A percentile compares a stretch with the other conserved stretches of the same genome.
Evolutionary conservation across 2,329 filamentous ascomycete genomes (phyloP).

Genomic region (Chrysosporium queenslandicum): DNA sequence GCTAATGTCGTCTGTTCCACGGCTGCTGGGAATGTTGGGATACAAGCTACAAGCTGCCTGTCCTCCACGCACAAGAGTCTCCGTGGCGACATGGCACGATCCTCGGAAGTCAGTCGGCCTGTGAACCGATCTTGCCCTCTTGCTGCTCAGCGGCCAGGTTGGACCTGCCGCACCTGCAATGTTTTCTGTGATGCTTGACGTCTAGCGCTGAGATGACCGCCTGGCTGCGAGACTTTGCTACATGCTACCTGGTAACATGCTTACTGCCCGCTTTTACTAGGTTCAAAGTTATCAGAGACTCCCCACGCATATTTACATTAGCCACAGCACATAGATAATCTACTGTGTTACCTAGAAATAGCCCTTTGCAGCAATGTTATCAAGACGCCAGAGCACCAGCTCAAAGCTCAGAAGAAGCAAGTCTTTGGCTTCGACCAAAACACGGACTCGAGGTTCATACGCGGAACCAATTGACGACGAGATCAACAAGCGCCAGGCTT

Average conservation of each 20-base stretch:
- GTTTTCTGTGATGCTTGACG: neutral
- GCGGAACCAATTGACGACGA: constrained; percentile 26
- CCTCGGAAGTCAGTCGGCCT: neutral
- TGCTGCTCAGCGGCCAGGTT: neutral
- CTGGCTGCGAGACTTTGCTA: neutral
- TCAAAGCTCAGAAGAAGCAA: constrained; percentile 30
- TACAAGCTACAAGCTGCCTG: too few species aligned
- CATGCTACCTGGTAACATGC: neutral
- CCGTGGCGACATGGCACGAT: neutral
- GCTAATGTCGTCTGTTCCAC: too few species aligned
- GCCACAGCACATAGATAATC: neutral
- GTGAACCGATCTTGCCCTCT: neutral
- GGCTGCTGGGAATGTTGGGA: too few species aligned
- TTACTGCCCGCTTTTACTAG: neutral
- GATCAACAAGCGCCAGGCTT: constrained; percentile 28
- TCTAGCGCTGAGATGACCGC: neutral
- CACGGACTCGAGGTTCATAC: constrained; percentile 19
- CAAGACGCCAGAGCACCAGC: constrained; percentile 24
- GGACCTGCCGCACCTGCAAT: neutral
- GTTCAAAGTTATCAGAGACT: constrained; percentile 1
- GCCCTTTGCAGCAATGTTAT: constrained; percentile 19
- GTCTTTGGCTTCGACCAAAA: constrained; percentile 32
- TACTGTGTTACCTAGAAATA: neutral
- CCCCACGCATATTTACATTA: neutral
- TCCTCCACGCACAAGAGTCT: too few species aligned